phyloP scores from a whole-genome alignment of 2,329 filamentous ascomycete genomes.

The Cercospora sesami region DNA sequence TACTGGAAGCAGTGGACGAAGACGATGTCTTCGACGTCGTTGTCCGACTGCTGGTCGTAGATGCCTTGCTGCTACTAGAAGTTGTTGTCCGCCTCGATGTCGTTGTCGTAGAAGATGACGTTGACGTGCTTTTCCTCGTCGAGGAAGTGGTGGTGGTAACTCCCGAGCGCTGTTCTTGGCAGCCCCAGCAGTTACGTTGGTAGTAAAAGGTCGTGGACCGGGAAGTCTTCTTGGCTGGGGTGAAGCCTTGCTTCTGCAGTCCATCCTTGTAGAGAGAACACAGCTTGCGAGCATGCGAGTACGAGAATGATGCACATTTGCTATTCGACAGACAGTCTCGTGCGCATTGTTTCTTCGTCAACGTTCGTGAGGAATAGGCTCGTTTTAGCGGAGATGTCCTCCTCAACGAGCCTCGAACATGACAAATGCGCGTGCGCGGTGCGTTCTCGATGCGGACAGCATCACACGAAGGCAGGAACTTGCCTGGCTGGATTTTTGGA shows the following conservation, averaged over 20 bases:
- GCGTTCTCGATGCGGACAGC: not conserved
- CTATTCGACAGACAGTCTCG: not conserved
- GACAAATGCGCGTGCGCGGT: not conserved
- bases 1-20: not conserved
- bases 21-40: not conserved
- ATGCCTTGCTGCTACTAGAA: not conserved
- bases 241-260: not conserved
- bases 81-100: not conserved
- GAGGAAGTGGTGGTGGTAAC: not conserved
- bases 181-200: slow-evolving; percentile 1
- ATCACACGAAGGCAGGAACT: slow-evolving; percentile 1
- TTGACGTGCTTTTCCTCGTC: not conserved
- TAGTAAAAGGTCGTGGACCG: not conserved
- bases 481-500: not conserved
- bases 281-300: not conserved
- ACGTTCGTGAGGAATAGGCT: not conserved
- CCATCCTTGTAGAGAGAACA: not conserved
- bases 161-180: not conserved
- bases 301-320: not conserved
- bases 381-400: not conserved
- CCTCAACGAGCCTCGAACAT: not conserved
- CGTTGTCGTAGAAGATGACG: not conserved
- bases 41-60: not conserved
- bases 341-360: not conserved
- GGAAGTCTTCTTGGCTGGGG: not conserved